These are phyloP conservation scores for Paramecium caudatum DNA, from an alignment of 73 alveolate genomes.

Conservation along the genomic window DNA sequence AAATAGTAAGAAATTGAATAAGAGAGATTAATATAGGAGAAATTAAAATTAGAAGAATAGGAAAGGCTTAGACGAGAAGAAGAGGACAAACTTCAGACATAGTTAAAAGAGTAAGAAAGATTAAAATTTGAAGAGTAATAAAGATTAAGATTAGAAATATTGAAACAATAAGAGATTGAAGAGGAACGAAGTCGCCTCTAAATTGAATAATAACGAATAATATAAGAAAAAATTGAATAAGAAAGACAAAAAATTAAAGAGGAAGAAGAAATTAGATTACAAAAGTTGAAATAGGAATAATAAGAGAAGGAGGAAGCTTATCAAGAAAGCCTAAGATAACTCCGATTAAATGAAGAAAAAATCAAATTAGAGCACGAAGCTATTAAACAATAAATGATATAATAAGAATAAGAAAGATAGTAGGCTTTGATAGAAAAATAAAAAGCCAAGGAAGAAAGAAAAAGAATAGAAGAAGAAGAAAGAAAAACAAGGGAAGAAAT, in stretches of 20 bases:
- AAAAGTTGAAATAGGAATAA: neutral
- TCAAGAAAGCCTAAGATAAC: neutral
- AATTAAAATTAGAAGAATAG: no score
- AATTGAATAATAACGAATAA: no score
- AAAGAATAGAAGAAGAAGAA: slow-evolving; percentile 11
- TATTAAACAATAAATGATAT: no score
- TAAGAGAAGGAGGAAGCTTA: neutral
- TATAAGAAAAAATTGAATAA: no score
- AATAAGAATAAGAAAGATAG: no score
- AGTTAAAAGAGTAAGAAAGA: slow-evolving; percentile 25
- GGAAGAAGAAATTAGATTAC: neutral
- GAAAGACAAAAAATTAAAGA: neutral
- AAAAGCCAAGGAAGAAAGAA: neutral
- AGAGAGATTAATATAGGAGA: neutral
- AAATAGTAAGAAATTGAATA: neutral
- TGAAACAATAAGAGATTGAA: neutral
- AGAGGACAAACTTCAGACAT: no score
- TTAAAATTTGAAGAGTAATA: neutral
- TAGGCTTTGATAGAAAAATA: no score
- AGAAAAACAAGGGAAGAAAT: neutral
- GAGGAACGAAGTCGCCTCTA: no score
- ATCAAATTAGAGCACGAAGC: no score
- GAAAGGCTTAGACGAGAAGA: no score
- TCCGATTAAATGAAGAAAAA: no score
- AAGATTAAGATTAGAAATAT: neutral